Evolutionary conservation across 1,284 basidiomycete species (phyloP).

Genomic region (Puccinia hordei): DNA sequence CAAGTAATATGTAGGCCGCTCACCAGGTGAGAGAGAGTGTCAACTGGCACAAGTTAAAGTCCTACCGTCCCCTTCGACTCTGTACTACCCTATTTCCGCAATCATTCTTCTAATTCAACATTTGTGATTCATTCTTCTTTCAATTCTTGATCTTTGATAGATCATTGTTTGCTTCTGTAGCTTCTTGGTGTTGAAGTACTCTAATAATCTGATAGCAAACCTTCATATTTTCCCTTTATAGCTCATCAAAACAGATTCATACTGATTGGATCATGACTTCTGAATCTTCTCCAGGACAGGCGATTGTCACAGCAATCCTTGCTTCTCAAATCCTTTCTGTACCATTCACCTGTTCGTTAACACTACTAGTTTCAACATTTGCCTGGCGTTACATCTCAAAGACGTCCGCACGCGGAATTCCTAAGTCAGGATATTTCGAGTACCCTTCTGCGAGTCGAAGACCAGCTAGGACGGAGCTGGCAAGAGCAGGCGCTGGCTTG

Average conservation of each 20-base stretch:
- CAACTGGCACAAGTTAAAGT: neutral
- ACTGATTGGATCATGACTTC: conserved; percentile 3
- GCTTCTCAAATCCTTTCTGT: conserved; percentile 19
- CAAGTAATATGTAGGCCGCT: neutral
- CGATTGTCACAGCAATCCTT: conserved; percentile 16
- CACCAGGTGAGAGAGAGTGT: neutral
- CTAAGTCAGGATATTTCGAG: conserved; percentile 19
- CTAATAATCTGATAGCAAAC: neutral
- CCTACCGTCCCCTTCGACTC: neutral
- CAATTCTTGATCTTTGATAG: conserved; percentile 25
- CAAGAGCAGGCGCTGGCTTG: conserved; percentile 8
- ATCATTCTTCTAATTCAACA: neutral
- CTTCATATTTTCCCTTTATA: too few relatives aligned
- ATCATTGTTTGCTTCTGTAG: conserved; percentile 12
- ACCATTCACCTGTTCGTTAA: conserved; percentile 21
- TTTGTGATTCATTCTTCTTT: conserved; percentile 7
- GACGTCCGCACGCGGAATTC: neutral
- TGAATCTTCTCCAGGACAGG: neutral
- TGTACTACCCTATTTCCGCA: neutral
- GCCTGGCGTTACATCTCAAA: conserved; percentile 31
- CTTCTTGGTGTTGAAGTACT: neutral
- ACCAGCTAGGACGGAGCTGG: conserved; percentile 1
- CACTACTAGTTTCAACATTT: conserved; percentile 3
- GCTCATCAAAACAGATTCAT: neutral
- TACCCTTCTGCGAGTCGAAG: neutral